Evolutionary conservation across 2,329 filamentous ascomycete genomes (phyloP).

Genomic region (Aureobasidium sp.): DNA sequence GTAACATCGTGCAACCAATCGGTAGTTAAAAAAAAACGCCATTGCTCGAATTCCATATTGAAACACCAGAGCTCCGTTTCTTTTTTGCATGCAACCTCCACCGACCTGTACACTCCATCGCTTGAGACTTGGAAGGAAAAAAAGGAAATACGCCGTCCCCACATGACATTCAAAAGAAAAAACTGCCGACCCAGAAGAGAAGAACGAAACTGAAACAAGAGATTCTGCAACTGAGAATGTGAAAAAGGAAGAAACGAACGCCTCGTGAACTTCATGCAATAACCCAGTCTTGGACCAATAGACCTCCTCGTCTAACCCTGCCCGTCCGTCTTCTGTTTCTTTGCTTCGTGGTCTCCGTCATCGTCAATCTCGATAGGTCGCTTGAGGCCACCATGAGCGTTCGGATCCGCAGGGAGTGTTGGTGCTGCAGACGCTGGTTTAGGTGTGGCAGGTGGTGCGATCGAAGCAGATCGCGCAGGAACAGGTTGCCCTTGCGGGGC

Average conservation of each 20-base stretch:
- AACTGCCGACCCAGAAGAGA: background rate
- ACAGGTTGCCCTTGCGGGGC: background rate
- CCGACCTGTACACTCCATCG: background rate
- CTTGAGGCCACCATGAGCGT: constrained; percentile 10
- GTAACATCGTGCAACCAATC: too few species aligned
- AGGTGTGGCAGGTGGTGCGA: background rate
- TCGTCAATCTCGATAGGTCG: constrained; percentile 16
- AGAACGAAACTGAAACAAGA: background rate
- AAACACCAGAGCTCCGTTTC: background rate
- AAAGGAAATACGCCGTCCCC: background rate
- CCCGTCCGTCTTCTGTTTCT: constrained; percentile 17
- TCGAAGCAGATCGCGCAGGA: background rate
- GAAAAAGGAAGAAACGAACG: background rate
- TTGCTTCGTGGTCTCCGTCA: constrained; percentile 17
- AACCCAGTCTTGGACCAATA: background rate
- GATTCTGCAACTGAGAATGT: background rate
- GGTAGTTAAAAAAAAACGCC: background rate
- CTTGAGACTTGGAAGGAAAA: background rate
- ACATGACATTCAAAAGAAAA: background rate
- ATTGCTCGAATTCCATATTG: background rate
- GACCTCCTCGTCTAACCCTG: background rate
- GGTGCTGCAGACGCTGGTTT: background rate
- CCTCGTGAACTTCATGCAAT: constrained; percentile 6
- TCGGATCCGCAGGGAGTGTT: background rate
- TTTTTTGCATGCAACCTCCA: constrained; percentile 3